Percentiles rank a stretch among this genome's conserved stretches.
Evolutionary conservation across 129 eudicot genomes (phyloP).

Genomic region (Tanacetum coccineum): DNA sequence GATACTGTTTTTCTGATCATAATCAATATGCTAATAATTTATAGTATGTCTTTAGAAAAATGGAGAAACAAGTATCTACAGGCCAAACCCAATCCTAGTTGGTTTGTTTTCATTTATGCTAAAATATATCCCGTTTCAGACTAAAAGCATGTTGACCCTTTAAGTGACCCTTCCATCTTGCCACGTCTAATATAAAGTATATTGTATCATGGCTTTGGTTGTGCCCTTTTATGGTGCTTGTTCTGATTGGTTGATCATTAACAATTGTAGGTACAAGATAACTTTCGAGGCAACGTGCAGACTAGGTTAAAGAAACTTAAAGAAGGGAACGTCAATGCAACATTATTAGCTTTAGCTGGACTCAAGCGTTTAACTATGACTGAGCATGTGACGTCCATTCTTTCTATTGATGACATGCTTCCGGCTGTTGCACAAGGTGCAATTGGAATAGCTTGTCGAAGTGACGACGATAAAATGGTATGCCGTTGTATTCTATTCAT

Average conservation of each 20-base stretch:
- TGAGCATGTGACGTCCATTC: conserved; percentile 66
- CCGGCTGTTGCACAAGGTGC: conserved; percentile 97
- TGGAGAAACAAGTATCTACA: too few relatives aligned
- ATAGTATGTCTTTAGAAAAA: too few relatives aligned
- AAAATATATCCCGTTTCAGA: too few relatives aligned
- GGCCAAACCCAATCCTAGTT: too few relatives aligned
- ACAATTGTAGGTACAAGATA: conserved; percentile 59
- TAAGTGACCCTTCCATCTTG: background rate
- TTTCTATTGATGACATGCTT: conserved; percentile 82
- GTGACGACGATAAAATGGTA: conserved; percentile 86
- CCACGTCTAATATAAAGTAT: background rate
- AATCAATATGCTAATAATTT: background rate
- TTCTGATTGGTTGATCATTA: background rate
- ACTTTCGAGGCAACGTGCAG: conserved; percentile 92
- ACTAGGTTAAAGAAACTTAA: conserved; percentile 81
- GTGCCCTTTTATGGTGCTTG: background rate
- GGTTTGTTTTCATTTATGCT: too few relatives aligned
- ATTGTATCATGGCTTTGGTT: background rate
- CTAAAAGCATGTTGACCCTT: background rate
- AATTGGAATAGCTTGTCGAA: conserved; percentile 87
- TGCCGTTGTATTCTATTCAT: conserved; percentile 12
- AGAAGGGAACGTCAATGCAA: conserved; percentile 82
- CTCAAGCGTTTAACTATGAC: conserved; percentile 83
- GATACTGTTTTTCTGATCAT: background rate
- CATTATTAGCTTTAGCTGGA: conserved; percentile 90